A percentile compares a stretch with the other conserved stretches of the same genome.
Evolutionary conservation across 805 yeast species (phyloP).

Genomic region (Yarrowia yakushimensis): DNA sequence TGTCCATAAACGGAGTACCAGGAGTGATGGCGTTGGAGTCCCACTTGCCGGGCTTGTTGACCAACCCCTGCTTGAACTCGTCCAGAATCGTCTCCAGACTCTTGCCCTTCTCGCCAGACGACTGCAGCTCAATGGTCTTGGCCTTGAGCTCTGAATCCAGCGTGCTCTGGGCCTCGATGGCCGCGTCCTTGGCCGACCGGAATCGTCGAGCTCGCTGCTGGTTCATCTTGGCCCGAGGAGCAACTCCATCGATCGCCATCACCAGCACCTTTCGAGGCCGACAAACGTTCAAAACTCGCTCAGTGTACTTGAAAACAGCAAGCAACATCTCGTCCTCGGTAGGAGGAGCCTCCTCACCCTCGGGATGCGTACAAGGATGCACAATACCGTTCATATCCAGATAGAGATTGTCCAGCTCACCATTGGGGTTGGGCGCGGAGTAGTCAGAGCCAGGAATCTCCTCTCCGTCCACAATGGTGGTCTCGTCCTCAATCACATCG

Average conservation of each 20-base stretch:
- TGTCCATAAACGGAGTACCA: constrained; percentile 97
- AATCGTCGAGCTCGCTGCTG: constrained; percentile 94
- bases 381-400: constrained; percentile 99
- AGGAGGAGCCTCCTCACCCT: constrained; percentile 90
- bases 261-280: constrained; percentile 87
- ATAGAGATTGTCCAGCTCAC: constrained; percentile 89
- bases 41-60: constrained; percentile 55
- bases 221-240: constrained; percentile 97
- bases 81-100: constrained; percentile 62
- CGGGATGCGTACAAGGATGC: constrained; percentile 99
- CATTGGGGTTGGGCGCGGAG: constrained; percentile 82
- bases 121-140: constrained; percentile 35
- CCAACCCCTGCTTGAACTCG: constrained; percentile 79
- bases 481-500: constrained; percentile 76
- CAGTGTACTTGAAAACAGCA: constrained; percentile 89
- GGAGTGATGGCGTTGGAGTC: constrained; percentile 97
- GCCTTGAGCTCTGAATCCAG: neutral
- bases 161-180: constrained; percentile 53
- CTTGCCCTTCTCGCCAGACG: constrained; percentile 64
- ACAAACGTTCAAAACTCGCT: constrained; percentile 87
- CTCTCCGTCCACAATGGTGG: constrained; percentile 53
- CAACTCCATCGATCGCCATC: constrained; percentile 99
- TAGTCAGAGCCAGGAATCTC: constrained; percentile 59
- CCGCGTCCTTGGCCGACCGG: constrained; percentile 86
- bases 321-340: constrained; percentile 96